A percentile compares a stretch with the other conserved stretches of the same genome.
Conservation (phyloP, 129 eudicot genomes). For the sunflower (Helianthus annuus) region DNA sequence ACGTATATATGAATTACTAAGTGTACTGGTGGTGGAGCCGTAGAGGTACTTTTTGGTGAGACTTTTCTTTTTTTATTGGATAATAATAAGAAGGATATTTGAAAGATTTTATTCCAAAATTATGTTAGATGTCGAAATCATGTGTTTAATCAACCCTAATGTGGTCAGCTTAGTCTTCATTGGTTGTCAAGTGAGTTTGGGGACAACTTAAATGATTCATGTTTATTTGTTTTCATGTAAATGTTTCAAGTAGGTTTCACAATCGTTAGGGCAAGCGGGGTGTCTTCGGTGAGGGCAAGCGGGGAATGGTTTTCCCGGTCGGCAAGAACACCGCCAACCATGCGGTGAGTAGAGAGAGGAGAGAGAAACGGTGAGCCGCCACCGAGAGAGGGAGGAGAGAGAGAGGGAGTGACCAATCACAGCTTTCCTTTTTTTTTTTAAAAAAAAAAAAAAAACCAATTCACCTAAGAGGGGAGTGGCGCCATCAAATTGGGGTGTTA, state of each 20-base stretch:
- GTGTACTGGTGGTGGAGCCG: background rate
- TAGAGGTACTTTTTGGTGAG: background rate
- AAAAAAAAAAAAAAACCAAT: no score
- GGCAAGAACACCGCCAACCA: no score
- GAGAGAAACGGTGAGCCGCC: no score
- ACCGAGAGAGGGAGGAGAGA: no score
- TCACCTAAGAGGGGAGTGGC: no score
- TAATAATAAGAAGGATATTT: background rate
- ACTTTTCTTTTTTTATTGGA: background rate
- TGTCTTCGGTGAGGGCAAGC: no score
- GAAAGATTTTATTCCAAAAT: constrained; percentile 8
- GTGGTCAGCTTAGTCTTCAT: constrained; percentile 1
- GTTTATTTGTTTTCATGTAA: background rate
- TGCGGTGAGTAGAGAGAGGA: no score
- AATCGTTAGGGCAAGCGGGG: no score
- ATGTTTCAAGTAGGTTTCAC: background rate
- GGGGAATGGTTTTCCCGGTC: no score
- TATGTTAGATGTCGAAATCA: background rate
- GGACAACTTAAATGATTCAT: background rate
- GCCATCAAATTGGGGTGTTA: no score
- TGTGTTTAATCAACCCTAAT: background rate
- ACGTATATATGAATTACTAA: background rate
- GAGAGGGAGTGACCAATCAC: no score
- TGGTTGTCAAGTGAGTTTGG: background rate
- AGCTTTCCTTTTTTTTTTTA: no score